A percentile compares a stretch with the other conserved stretches of the same genome.
Evolutionary conservation across 2,329 filamentous ascomycete genomes (phyloP).

Genomic region (Fusarium cyanostomum): DNA sequence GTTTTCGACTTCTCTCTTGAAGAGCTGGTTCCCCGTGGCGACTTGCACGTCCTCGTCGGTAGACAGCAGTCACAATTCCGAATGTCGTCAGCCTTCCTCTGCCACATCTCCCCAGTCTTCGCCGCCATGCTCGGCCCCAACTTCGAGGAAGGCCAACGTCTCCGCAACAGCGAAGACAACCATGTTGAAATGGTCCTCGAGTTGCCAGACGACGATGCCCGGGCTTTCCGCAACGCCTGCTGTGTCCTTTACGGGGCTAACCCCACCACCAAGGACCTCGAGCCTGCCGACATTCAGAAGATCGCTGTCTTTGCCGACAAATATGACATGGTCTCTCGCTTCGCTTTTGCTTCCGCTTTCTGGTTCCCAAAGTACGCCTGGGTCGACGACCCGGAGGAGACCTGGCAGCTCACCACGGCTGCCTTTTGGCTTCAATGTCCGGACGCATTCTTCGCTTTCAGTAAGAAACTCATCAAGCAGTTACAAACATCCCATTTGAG

Average conservation of each 20-base stretch:
- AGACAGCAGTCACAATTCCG: constrained; percentile 4
- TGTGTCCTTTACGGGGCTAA: constrained; percentile 17
- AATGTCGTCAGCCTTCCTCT: constrained; percentile 35
- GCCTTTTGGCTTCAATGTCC: constrained; percentile 10
- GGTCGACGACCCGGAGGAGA: constrained; percentile 20
- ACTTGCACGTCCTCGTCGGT: constrained; percentile 31
- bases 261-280: constrained; percentile 5
- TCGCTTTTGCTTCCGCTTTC: constrained; percentile 15
- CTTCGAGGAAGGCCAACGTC: constrained; percentile 14
- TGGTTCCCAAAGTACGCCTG: constrained; percentile 21
- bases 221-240: constrained; percentile 6
- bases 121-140: constrained; percentile 18
- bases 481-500: constrained; percentile 7
- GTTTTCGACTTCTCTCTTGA: background rate
- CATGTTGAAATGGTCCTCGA: constrained; percentile 12
- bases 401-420: constrained; percentile 18
- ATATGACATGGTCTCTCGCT: constrained; percentile 21
- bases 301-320: constrained; percentile 18
- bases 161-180: background rate
- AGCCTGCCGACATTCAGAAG: constrained; percentile 11
- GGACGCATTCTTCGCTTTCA: constrained; percentile 18
- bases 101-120: constrained; percentile 22
- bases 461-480: constrained; percentile 21
- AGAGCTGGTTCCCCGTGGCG: constrained; percentile 16
- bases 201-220: constrained; percentile 13